Evolutionary conservation across 164 flowering plant species (phyloP).

Genomic region (Tinospora cordifolia): DNA sequence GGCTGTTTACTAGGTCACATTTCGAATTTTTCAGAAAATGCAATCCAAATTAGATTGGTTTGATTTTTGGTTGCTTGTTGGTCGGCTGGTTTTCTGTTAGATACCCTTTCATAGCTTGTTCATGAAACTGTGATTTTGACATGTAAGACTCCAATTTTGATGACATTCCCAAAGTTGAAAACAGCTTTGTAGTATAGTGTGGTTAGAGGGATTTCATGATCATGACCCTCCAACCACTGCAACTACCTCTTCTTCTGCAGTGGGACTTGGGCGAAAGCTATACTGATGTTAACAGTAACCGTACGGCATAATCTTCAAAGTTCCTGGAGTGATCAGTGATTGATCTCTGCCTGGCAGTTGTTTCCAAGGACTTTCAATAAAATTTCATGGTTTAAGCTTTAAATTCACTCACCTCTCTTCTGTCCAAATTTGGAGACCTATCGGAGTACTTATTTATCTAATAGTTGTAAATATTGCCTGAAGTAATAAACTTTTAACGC

Average conservation of each 20-base stretch:
- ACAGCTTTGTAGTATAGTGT: background rate
- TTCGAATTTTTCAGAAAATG: background rate
- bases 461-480: too few species aligned
- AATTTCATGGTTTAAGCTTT: background rate
- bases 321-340: background rate
- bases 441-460: too few species aligned
- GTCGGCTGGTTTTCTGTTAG: background rate
- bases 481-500: too few species aligned
- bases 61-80: background rate
- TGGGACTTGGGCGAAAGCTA: constrained; percentile 1
- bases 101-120: background rate
- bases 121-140: background rate
- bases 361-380: background rate
- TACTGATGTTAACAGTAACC: background rate
- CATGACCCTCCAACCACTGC: background rate
- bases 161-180: background rate
- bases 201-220: background rate
- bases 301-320: background rate
- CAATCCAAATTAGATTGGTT: background rate
- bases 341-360: background rate
- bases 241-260: background rate
- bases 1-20: background rate
- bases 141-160: background rate
- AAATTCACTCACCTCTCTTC: background rate
- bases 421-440: background rate